A percentile compares a stretch with the other conserved stretches of the same genome.
Conservation (phyloP, 192 early-diverging fungal genomes). For the Mortierella antarctica region DNA sequence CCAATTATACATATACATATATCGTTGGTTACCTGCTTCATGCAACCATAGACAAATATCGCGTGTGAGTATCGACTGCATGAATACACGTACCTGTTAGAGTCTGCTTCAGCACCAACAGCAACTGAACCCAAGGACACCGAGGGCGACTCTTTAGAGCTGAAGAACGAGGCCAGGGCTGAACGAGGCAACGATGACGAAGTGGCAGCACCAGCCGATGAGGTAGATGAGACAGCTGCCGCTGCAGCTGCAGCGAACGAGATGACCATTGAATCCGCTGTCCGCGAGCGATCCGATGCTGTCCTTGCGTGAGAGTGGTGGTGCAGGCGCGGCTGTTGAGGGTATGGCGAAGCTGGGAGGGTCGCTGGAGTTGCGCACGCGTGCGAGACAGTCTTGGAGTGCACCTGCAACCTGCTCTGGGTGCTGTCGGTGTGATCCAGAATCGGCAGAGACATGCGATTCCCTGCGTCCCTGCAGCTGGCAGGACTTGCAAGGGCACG, state of each 20-base stretch:
- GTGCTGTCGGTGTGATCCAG: constrained; percentile 22
- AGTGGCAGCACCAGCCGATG: constrained; percentile 5
- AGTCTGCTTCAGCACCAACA: not conserved
- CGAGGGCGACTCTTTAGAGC: not conserved
- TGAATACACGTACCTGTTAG: not conserved
- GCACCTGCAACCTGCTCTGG: constrained; percentile 1
- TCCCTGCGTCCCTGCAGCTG: constrained; percentile 16
- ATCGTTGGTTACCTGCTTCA: not conserved
- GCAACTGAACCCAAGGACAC: not conserved
- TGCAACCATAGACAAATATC: not conserved
- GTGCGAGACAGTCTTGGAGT: constrained; percentile 18
- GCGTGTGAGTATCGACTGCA: not conserved
- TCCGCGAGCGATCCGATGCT: not conserved
- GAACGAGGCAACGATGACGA: constrained; percentile 9
- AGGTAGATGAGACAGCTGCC: constrained; percentile 3
- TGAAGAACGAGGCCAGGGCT: not conserved
- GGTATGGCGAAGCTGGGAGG: not conserved
- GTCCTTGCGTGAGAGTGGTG: not conserved
- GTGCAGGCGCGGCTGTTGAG: not conserved
- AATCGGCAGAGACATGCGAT: constrained; percentile 15
- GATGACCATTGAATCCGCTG: constrained; percentile 6
- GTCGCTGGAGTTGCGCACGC: constrained; percentile 6
- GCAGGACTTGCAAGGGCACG: not conserved
- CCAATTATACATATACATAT: no score
- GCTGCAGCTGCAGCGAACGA: constrained; percentile 27